phyloP scores from a whole-genome alignment of 2,329 filamentous ascomycete genomes.

The Didymosphaeria variabile region DNA sequence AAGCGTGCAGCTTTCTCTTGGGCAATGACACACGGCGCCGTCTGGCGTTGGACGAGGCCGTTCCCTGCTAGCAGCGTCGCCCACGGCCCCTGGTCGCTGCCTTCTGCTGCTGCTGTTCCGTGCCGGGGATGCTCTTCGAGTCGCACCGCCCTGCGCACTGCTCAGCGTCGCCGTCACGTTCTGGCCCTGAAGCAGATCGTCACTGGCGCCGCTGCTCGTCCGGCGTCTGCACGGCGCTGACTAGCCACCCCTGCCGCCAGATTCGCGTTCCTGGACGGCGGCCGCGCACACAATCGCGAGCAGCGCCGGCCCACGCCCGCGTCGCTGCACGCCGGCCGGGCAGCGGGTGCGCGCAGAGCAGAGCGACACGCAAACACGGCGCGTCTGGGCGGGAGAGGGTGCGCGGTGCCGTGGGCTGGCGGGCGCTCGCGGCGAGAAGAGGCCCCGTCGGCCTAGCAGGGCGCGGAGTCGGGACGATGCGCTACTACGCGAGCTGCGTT shows the following conservation, averaged over 20 bases:
- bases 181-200: conserved; percentile 51
- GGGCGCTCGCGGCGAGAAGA: too few species aligned
- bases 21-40: conserved; percentile 39
- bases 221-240: conserved; percentile 26
- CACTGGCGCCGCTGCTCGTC: conserved; percentile 23
- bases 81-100: conserved; percentile 40
- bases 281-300: conserved; percentile 21
- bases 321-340: too few species aligned
- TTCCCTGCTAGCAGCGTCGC: conserved; percentile 40
- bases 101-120: not conserved
- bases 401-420: too few species aligned
- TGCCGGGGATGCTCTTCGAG: conserved; percentile 1
- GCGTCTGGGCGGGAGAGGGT: too few species aligned
- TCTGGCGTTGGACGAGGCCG: conserved; percentile 35
- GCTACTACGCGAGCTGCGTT: conserved; percentile 36
- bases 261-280: conserved; percentile 44
- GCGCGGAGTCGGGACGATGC: conserved; percentile 46
- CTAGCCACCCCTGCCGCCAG: conserved; percentile 35
- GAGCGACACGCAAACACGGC: too few species aligned
- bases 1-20: conserved; percentile 34
- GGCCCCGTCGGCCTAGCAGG: conserved; percentile 16
- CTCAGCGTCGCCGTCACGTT: conserved; percentile 37
- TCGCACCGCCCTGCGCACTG: conserved; percentile 33
- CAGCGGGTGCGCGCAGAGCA: too few species aligned
- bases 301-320: too few species aligned